Evolutionary conservation across 2,329 filamentous ascomycete species (phyloP).

Genomic region (Fusarium euwallaceae): DNA sequence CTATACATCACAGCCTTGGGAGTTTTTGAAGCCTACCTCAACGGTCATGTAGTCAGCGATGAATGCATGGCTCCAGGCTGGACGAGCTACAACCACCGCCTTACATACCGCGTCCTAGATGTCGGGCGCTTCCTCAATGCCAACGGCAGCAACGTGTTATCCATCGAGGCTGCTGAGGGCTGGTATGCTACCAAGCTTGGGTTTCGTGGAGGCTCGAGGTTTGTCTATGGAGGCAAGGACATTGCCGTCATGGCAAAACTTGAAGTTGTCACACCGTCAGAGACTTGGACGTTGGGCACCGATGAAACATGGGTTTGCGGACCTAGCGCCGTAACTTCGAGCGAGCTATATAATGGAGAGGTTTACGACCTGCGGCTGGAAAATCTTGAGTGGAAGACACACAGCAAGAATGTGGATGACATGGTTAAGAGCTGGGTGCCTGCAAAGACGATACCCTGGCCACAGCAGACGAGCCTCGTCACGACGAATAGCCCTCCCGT

Average conservation of each 20-base stretch:
- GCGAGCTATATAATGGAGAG: slow-evolving; percentile 9
- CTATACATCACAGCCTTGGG: slow-evolving; percentile 51
- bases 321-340: background rate
- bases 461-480: background rate
- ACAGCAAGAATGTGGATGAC: no score
- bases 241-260: slow-evolving; percentile 54
- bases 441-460: background rate
- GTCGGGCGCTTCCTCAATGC: slow-evolving; percentile 54
- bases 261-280: slow-evolving; percentile 46
- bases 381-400: background rate
- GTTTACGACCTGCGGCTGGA: background rate
- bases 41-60: slow-evolving; percentile 54
- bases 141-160: slow-evolving; percentile 50
- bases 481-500: background rate
- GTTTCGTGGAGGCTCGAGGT: slow-evolving; percentile 40
- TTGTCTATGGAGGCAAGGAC: slow-evolving; percentile 48
- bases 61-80: slow-evolving; percentile 62
- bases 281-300: slow-evolving; percentile 42
- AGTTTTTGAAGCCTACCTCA: slow-evolving; percentile 59
- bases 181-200: slow-evolving; percentile 57
- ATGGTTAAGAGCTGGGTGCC: background rate
- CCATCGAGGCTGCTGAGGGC: slow-evolving; percentile 58
- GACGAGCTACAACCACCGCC: slow-evolving; percentile 61
- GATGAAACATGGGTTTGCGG: slow-evolving; percentile 51
- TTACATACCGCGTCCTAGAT: slow-evolving; percentile 64